Conservation (phyloP, 2,329 filamentous ascomycete species). For the Venturia nashicola region DNA sequence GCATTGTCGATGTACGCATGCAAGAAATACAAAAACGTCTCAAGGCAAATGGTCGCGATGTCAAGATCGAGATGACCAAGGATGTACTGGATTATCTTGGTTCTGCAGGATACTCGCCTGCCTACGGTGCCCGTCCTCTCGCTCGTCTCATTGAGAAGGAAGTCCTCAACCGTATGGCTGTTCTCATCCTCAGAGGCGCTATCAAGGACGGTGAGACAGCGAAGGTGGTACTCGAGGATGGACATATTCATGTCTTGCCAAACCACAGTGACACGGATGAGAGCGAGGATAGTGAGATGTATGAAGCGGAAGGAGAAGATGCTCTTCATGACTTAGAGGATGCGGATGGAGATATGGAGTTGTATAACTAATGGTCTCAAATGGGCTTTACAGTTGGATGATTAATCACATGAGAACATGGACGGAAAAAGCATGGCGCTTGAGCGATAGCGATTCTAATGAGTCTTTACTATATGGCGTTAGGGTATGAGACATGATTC, state of each 20-base stretch:
- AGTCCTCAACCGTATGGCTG: slow-evolving; percentile 83
- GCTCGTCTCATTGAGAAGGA: slow-evolving; percentile 91
- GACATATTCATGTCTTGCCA: slow-evolving; percentile 66
- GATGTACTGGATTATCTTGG: slow-evolving; percentile 91
- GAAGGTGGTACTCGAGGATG: slow-evolving; percentile 63
- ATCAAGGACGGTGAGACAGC: slow-evolving; percentile 80
- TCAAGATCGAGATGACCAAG: slow-evolving; percentile 67
- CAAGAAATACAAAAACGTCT: slow-evolving; percentile 84
- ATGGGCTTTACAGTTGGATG: neutral
- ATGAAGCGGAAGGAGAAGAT: slow-evolving; percentile 46
- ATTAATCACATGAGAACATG: neutral
- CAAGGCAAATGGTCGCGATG: slow-evolving; percentile 71
- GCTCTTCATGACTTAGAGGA: slow-evolving; percentile 56
- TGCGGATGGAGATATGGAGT: slow-evolving; percentile 43
- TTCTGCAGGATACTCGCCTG: slow-evolving; percentile 82
- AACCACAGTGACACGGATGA: slow-evolving; percentile 63
- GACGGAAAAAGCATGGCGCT: neutral
- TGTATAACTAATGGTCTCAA: slow-evolving; percentile 41
- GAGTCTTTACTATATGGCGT: no score
- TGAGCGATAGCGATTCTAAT: no score
- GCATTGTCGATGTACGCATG: slow-evolving; percentile 86
- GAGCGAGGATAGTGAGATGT: slow-evolving; percentile 58
- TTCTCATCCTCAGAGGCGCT: slow-evolving; percentile 75
- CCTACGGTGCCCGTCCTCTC: slow-evolving; percentile 84
- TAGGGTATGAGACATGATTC: no score